Percentiles rank a stretch among this genome's conserved stretches.
Evolutionary conservation across 805 yeast species (phyloP).

Genomic region (Yarrowia bubula): DNA sequence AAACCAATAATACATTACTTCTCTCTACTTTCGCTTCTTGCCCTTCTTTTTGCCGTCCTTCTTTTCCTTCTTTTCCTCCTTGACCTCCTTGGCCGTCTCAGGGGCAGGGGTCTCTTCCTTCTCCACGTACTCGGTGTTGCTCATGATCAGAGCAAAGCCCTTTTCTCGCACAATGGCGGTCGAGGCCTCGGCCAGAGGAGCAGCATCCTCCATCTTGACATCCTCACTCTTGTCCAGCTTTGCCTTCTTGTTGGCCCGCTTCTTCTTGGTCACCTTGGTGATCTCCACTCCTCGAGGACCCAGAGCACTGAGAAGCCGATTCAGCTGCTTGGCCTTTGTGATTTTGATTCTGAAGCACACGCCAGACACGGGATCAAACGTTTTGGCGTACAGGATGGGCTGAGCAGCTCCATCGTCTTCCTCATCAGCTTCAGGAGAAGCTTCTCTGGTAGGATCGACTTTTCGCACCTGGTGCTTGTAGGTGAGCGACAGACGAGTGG

Average conservation of each 20-base stretch:
- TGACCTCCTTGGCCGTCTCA: background rate
- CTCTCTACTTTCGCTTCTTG: conserved; percentile 18
- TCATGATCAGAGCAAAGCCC: conserved; percentile 25
- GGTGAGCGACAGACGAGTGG: conserved; percentile 37
- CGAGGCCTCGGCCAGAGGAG: background rate
- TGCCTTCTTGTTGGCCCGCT: conserved; percentile 7
- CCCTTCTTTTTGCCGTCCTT: conserved; percentile 26
- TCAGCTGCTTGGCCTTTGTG: conserved; percentile 66
- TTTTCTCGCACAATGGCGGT: conserved; percentile 14
- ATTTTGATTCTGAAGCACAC: conserved; percentile 59
- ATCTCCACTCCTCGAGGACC: conserved; percentile 46
- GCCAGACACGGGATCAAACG: conserved; percentile 64
- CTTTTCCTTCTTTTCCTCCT: conserved; percentile 3
- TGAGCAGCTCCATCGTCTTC: conserved; percentile 33
- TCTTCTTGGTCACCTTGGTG: conserved; percentile 23
- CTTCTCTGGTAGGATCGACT: background rate
- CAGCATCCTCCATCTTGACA: conserved; percentile 1
- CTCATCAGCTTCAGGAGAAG: background rate
- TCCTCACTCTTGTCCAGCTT: conserved; percentile 5
- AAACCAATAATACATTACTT: background rate
- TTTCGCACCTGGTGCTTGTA: conserved; percentile 37
- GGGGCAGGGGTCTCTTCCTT: conserved; percentile 18
- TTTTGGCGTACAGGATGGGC: conserved; percentile 51
- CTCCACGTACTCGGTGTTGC: conserved; percentile 26
- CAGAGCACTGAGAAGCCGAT: conserved; percentile 65